Evolutionary conservation across 2,329 filamentous ascomycete species (phyloP), one percentile per base, ranked within the genome.

Genomic region (Endothia cerciana): DNA sequence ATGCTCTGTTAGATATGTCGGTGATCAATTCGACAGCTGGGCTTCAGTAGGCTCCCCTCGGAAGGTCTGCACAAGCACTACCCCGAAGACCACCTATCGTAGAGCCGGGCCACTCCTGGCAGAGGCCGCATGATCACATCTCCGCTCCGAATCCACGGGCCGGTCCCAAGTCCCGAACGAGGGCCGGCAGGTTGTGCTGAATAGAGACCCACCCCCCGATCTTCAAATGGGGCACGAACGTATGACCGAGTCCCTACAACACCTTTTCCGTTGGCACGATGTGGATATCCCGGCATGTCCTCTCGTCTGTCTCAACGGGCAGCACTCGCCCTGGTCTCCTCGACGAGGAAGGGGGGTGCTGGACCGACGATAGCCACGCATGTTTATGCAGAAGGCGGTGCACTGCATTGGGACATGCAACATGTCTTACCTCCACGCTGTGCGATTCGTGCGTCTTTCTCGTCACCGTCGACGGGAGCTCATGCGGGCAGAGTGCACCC

Each of bases 391-490:
- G 1, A 5, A 17, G 47, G 17, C 13, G 47, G 47, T 19, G 13
- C 13, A 17, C 45, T 15, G 22, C 22, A 28, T 13, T 13, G 22
- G 25, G 22, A 49, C 2, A 15, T 28, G 45, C 47, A 7, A 1
- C n/a, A 28, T 45, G 45, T 11, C 45, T 49, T n/a, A 25, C 45
- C 45, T 49, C 2, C 17, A 25, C 22, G 25, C 47, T 22, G 5
- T 51, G 47, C 47, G 47, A 51, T 51, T 51, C 22, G 47, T 51
- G 47, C 47, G 25, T 51, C 47, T 51, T 51, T 49, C 13, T 51
- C 47, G 47, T 17, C 13, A 51, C 28, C 25, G 22, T 17, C 25
- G 47, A 51, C 28, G 47, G 13, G 28, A 51, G 47, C 11, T 17
- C 13, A 28, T 8, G 47, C 47, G 13, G 11, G 25, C 47, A 28